These are phyloP conservation scores for Mycena amicta DNA, from an alignment of 768 basidiomycete species.

Conservation along the genomic window DNA sequence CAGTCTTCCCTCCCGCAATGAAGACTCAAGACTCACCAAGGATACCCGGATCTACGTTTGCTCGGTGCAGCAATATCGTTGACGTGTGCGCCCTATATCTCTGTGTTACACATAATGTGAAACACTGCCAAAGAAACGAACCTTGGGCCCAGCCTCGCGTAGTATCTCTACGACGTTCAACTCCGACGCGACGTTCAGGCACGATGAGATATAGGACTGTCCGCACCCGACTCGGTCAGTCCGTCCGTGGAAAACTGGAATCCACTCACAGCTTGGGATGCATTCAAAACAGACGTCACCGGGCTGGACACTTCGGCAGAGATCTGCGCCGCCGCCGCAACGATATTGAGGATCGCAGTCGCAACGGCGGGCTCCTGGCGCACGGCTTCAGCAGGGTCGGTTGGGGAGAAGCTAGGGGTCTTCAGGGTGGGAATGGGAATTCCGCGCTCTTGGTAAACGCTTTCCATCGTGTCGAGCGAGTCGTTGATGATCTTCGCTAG, in stretches of 20 bases:
- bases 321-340: conserved; percentile 31
- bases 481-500: background rate
- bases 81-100: conserved; percentile 39
- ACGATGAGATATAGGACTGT: conserved; percentile 22
- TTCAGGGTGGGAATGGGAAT: background rate
- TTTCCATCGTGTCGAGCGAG: background rate
- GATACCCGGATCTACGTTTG: conserved; percentile 30
- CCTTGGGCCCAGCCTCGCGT: conserved; percentile 32
- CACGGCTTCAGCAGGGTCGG: conserved; percentile 19
- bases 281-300: conserved; percentile 5
- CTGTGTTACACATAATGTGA: too few relatives aligned
- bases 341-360: conserved; percentile 19
- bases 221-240: background rate
- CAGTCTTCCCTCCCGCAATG: background rate
- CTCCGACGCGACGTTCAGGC: conserved; percentile 29
- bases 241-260: background rate
- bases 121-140: too few relatives aligned
- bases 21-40: conserved; percentile 29
- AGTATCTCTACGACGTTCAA: conserved; percentile 39
- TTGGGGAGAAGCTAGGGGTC: conserved; percentile 17
- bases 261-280: background rate
- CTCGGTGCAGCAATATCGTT: conserved; percentile 35
- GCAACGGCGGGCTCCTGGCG: conserved; percentile 15
- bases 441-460: background rate
- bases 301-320: conserved; percentile 19